These are phyloP conservation scores for Fonsecaea nubica DNA, from an alignment of 2,329 filamentous ascomycete species.

Conservation along the genomic window DNA sequence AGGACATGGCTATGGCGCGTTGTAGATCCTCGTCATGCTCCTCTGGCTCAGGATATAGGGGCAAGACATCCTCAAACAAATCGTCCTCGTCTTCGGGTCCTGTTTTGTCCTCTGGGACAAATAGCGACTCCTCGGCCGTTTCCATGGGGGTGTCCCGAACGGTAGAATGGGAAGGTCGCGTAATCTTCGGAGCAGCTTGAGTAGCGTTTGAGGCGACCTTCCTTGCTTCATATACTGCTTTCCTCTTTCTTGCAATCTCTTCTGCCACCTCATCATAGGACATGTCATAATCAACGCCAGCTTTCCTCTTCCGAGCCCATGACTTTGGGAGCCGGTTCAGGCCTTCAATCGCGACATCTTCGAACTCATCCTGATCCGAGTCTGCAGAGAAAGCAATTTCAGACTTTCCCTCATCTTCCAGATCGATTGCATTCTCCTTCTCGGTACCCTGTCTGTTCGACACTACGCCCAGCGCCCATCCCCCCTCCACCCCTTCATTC, in stretches of 20 bases:
- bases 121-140: conserved; percentile 61
- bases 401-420: conserved; percentile 69
- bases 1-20: conserved; percentile 82
- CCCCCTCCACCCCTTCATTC: conserved; percentile 92
- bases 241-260: conserved; percentile 53
- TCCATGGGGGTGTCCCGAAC: conserved; percentile 13
- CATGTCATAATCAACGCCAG: conserved; percentile 46
- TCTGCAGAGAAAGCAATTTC: conserved; percentile 24
- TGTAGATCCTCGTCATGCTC: conserved; percentile 74
- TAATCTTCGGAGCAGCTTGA: neutral
- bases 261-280: conserved; percentile 44
- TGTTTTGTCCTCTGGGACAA: conserved; percentile 57
- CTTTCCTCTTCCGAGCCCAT: conserved; percentile 47
- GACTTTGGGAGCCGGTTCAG: conserved; percentile 80
- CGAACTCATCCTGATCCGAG: conserved; percentile 75
- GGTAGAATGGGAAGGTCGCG: conserved; percentile 1
- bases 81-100: conserved; percentile 57
- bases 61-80: conserved; percentile 61
- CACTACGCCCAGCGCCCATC: conserved; percentile 94
- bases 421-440: conserved; percentile 86
- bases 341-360: conserved; percentile 90
- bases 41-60: conserved; percentile 44
- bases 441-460: conserved; percentile 80
- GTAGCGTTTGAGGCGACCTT: conserved; percentile 31
- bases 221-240: conserved; percentile 55